A percentile compares a stretch with the other conserved stretches of the same genome.
phyloP scores from a whole-genome alignment of 140 eudicot species.

The Stevia rebaudiana region DNA sequence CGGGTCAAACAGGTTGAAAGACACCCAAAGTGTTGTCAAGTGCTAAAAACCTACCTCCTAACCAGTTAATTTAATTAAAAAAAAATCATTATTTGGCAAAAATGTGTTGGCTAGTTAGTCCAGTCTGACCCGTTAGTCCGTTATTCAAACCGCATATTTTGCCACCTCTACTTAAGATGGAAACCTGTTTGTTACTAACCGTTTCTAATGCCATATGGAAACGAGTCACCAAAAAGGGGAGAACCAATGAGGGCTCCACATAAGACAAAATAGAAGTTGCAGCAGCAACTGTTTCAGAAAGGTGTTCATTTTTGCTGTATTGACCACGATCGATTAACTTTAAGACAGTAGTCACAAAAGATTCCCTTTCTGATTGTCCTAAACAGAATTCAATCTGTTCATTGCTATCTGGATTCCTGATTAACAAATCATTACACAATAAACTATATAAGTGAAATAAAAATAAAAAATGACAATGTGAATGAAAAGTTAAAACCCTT shows the following conservation, averaged over 20 bases:
- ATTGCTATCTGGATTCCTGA: constrained; percentile 50
- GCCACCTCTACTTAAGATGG: neutral
- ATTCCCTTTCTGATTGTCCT: constrained; percentile 63
- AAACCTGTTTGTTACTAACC: constrained; percentile 45
- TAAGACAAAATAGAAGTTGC: constrained; percentile 87
- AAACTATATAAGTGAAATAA: neutral
- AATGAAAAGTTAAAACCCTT: constrained; percentile 20
- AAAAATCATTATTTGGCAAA: neutral
- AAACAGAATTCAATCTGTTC: constrained; percentile 39
- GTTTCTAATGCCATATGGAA: constrained; percentile 98
- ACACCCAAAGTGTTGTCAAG: constrained; percentile 3
- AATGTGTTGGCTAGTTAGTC: neutral
- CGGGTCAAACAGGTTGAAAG: neutral
- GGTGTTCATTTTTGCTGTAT: constrained; percentile 86
- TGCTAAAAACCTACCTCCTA: constrained; percentile 11
- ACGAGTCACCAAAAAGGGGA: constrained; percentile 85
- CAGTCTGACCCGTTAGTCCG: neutral
- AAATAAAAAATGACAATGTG: neutral
- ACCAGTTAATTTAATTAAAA: neutral
- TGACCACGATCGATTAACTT: constrained; percentile 97
- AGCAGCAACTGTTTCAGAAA: constrained; percentile 92
- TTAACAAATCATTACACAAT: constrained; percentile 26
- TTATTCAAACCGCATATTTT: constrained; percentile 9
- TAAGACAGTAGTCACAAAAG: constrained; percentile 67
- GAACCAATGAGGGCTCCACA: constrained; percentile 88